Base-by-base conservation (phyloP, 192 early-diverging fungal genomes). In the Coemansia sp. region DNA sequence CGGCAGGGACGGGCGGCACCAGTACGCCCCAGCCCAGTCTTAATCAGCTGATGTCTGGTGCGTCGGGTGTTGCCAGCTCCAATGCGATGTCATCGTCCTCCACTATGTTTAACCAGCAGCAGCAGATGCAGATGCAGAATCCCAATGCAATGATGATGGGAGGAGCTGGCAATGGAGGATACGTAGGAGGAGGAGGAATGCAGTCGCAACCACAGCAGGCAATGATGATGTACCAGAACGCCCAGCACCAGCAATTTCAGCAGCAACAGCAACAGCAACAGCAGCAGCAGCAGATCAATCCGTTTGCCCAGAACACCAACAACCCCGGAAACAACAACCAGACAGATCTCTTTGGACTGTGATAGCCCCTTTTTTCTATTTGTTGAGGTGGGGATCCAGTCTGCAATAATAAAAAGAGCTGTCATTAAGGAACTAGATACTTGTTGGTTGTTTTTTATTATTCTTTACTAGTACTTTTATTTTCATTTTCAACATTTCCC, bases 11-110 rank as follows among this genome's bases (percentile, higher is more conserved):
- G 4, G 41, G 43, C 43, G 48, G 60, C 42, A 18, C 21, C 12
- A 32, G 51, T 37, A 42, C 43, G 10, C 63, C 18, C 56, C 71
- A 76, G 71, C 71, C 74, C 11, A 82, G 71, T 36, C 58, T 82
- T 22, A 82, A 82, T 65, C 79, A 82, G 71, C 68, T 82, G 46
- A 82, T 82, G 71, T 63, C 73, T 15, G 47, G 59, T 21, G 43
- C 60, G 32, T 32, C 32, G 32, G 32, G 32, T 32, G 51, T 43
- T 12, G n/a, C 40, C 40, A 37, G 67, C 36, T 52, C 59, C 12
- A 77, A 16, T 58, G 48, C 49, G 47, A 40, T 57, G 49, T 18
- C 66, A 21, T 32, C 60, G 3, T 15, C 63, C 2, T 6, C 54
- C n/a, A 63, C 58, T 15, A 40, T 63, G 37, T 76, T 72, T 61